Percentiles rank a stretch among this genome's conserved stretches.
Evolutionary conservation across 106 monocot species (phyloP).

Genomic region (Allium fistulosum): DNA sequence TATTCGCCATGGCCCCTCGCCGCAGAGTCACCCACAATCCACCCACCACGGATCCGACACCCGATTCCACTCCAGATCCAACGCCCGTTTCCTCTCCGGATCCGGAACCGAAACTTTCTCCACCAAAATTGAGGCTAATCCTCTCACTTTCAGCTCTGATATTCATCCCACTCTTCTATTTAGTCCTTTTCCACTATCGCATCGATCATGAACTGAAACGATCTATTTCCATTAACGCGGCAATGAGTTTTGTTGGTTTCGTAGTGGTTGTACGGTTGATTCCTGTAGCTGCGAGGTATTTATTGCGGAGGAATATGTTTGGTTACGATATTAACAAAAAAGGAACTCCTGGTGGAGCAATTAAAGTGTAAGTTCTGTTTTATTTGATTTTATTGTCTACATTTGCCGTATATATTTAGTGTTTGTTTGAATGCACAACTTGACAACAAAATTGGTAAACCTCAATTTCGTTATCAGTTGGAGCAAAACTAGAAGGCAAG

Average conservation of each 20-base stretch:
- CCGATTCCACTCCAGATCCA: background rate
- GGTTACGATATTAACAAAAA: conserved; percentile 97
- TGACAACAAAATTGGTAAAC: no score
- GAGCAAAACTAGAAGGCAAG: no score
- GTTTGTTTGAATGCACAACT: no score
- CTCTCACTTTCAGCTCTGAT: conserved; percentile 22
- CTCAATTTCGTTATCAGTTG: no score
- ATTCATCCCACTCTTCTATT: conserved; percentile 56
- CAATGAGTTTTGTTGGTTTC: conserved; percentile 79
- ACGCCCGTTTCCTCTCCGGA: background rate
- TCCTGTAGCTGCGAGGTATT: conserved; percentile 75
- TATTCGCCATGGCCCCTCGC: conserved; percentile 18
- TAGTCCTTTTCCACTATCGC: conserved; percentile 52
- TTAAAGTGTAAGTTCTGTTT: conserved; percentile 73
- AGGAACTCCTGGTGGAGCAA: conserved; percentile 58
- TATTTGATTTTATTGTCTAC: background rate
- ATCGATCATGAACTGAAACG: conserved; percentile 49
- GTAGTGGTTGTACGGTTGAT: conserved; percentile 40
- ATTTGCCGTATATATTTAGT: no score
- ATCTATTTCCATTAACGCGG: conserved; percentile 58
- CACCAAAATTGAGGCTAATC: conserved; percentile 56
- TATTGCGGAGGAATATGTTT: conserved; percentile 62
- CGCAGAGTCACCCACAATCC: conserved; percentile 6
- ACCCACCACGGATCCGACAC: background rate
- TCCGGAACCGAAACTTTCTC: conserved; percentile 18